Conservation (phyloP, 2,329 filamentous ascomycete species). For the Hypocrella siamensis region DNA sequence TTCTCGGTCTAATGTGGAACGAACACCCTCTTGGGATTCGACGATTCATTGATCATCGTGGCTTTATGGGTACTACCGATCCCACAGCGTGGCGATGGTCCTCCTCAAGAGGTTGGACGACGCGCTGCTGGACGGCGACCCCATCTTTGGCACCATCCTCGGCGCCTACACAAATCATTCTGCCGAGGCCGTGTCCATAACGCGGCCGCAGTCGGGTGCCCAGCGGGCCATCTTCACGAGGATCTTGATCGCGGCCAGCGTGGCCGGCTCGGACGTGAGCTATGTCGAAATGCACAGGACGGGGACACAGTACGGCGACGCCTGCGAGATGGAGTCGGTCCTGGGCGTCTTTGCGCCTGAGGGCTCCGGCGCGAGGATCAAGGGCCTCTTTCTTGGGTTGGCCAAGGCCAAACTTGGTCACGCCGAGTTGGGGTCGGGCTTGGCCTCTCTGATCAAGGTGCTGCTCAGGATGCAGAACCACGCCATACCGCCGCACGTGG, state of each 20-base stretch:
- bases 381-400: constrained; percentile 46
- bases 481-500: constrained; percentile 47
- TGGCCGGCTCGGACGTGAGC: constrained; percentile 61
- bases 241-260: constrained; percentile 54
- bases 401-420: constrained; percentile 52
- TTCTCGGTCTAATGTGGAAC: too few species aligned
- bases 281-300: constrained; percentile 91
- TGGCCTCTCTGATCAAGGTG: constrained; percentile 47
- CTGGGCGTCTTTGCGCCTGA: constrained; percentile 37
- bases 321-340: constrained; percentile 69
- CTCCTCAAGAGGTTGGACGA: constrained; percentile 69
- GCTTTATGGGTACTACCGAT: constrained; percentile 77
- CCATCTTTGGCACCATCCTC: constrained; percentile 58
- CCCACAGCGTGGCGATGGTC: constrained; percentile 58
- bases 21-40: too few species aligned
- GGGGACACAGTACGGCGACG: constrained; percentile 77
- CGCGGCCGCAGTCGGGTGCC: constrained; percentile 63
- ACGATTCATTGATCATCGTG: too few species aligned
- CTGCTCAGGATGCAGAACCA: constrained; percentile 49
- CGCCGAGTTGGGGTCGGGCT: constrained; percentile 44
- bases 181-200: constrained; percentile 68
- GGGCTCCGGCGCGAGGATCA: constrained; percentile 25
- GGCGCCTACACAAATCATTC: constrained; percentile 70
- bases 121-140: constrained; percentile 63
- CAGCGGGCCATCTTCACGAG: constrained; percentile 53